Percentiles rank a stretch among this genome's conserved stretches.
Conservation (phyloP, 768 basidiomycete genomes). For the Sporobolomyces roseus region DNA sequence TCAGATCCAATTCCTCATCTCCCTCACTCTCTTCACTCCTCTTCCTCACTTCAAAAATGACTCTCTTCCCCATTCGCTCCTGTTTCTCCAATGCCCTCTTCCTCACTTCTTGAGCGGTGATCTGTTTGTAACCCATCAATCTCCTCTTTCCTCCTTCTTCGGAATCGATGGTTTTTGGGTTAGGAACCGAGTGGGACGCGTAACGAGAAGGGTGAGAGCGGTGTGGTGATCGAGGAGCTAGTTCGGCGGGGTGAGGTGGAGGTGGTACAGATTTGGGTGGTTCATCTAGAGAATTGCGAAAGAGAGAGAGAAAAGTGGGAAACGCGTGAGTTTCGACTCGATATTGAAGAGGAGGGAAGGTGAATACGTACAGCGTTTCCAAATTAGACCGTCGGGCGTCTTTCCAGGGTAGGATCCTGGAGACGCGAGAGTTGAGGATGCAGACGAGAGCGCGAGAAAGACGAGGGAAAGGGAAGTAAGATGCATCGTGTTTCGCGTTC, state of each 20-base stretch:
- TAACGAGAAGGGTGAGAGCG: conserved; percentile 4
- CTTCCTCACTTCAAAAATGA: conserved; percentile 1
- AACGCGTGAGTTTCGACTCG: background rate
- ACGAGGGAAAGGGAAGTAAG: background rate
- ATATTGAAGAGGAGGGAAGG: background rate
- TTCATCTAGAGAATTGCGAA: background rate
- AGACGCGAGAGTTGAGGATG: background rate
- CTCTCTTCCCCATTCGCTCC: background rate
- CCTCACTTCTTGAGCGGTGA: conserved; percentile 7
- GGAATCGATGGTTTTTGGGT: background rate
- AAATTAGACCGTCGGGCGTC: conserved; percentile 8
- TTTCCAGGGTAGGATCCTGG: conserved; percentile 2
- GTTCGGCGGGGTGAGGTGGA: conserved; percentile 3
- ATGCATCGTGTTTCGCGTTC: too few relatives aligned
- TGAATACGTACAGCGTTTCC: conserved; percentile 1
- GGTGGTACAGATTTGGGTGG: background rate
- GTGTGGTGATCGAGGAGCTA: conserved; percentile 13
- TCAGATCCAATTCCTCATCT: background rate
- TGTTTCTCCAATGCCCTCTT: background rate
- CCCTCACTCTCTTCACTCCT: background rate
- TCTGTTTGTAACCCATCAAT: conserved; percentile 3
- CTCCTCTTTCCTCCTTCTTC: conserved; percentile 6
- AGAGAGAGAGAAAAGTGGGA: background rate
- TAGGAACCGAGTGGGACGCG: background rate
- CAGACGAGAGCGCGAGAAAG: background rate